phyloP scores from a whole-genome alignment of 768 basidiomycete genomes.

The Russula earlei region DNA sequence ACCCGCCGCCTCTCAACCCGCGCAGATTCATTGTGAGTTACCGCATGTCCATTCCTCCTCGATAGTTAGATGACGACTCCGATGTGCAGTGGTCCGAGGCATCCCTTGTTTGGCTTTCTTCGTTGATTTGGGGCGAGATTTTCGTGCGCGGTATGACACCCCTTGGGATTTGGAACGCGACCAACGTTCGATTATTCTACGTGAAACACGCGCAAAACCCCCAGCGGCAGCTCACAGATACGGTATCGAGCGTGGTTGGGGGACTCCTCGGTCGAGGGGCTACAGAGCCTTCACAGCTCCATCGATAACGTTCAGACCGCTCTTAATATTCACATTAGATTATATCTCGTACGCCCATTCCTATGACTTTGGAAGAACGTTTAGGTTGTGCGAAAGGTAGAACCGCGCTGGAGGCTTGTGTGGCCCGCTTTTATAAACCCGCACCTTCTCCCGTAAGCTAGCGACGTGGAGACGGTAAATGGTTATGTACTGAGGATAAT shows the following conservation, averaged over 20 bases:
- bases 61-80: constrained; percentile 4
- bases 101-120: constrained; percentile 86
- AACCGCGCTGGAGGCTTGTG: neutral
- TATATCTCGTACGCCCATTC: neutral
- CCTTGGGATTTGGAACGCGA: constrained; percentile 84
- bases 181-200: constrained; percentile 81
- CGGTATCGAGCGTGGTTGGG: constrained; percentile 74
- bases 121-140: constrained; percentile 90
- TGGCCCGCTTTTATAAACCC: no score
- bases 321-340: neutral
- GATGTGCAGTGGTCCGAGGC: constrained; percentile 80
- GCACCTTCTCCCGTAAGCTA: no score
- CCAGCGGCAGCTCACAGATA: constrained; percentile 63
- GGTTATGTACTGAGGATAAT: no score
- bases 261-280: constrained; percentile 52
- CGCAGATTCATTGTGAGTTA: constrained; percentile 64
- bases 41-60: neutral
- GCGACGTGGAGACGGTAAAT: no score
- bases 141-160: constrained; percentile 86
- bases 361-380: neutral
- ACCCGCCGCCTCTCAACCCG: constrained; percentile 51
- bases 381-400: neutral
- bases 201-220: constrained; percentile 76
- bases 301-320: constrained; percentile 18
- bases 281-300: constrained; percentile 9